Evolutionary conservation across 345 rosid species (phyloP), one percentile per base, ranked within the genome.

Genomic region (Syzygium grande): DNA sequence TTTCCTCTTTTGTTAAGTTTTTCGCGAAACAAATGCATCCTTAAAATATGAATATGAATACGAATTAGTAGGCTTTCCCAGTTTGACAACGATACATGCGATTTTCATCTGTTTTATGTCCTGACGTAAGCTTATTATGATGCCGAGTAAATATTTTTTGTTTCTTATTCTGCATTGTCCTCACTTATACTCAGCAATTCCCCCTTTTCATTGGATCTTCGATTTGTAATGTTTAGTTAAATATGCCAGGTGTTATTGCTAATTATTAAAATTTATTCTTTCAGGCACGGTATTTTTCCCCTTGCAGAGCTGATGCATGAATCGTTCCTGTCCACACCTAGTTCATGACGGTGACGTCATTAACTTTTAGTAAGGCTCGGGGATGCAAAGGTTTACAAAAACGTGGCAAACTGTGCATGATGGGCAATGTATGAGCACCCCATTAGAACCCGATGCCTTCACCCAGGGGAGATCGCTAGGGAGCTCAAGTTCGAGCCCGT

Each of bases 211-310:
- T 30, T 65, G 19, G 34, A 30, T 56, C 79, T 65, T 5, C 16
- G 53, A 85, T 58, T 85, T 59, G 17, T 43, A 85, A 34, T 53
- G 51, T 25, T 5, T 43, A 29, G 63, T 85, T 54, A 15, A 3
- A 22, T 56, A 17, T 25, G 85, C 12, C 12, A 2, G 25, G 12
- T n/a, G 85, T 14, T 30, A 56, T 84, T 25, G 41, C 52, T 49
- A 84, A 86, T 4, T 23, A 59, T 27, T 30, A 8, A 8, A 10
- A 55, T 15, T 27, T 61, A 77, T 89, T 87, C 89, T 85, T 51
- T 78, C 63, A 97, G 99, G 99, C 87, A 91, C 93, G n/a, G 98
- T 98, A 15, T 97, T 94, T 94, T 95, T 92, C 92, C 96, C 99
- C 77, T 84, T 95, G 85, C 96, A 94, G 90, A 96, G 99, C 89